These are phyloP conservation scores for Imleria badia DNA, from an alignment of 768 basidiomycete species.

Conservation along the genomic window DNA sequence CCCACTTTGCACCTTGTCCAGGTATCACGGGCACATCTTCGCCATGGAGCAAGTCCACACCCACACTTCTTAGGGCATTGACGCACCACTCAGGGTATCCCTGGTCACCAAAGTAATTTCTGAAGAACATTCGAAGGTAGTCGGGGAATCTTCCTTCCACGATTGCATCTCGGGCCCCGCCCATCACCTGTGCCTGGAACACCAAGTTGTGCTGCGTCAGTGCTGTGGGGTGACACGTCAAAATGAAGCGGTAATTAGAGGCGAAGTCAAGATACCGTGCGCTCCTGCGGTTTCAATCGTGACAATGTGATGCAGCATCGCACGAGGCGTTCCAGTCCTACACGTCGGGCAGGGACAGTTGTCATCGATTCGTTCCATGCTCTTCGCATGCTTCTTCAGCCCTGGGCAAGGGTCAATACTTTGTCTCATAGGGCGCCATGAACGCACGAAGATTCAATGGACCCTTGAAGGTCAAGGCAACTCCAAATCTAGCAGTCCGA, in stretches of 20 bases:
- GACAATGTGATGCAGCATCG: conserved; percentile 71
- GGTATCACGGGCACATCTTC: conserved; percentile 48
- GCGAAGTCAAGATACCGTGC: conserved; percentile 53
- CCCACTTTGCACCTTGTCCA: conserved; percentile 77
- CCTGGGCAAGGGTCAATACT: conserved; percentile 21
- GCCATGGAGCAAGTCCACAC: conserved; percentile 75
- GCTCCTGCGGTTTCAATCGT: conserved; percentile 85
- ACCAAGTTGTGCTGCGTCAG: conserved; percentile 81
- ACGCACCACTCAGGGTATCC: conserved; percentile 90
- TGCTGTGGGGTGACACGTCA: conserved; percentile 43
- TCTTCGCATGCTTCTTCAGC: conserved; percentile 66
- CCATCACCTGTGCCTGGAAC: conserved; percentile 88
- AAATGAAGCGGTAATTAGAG: conserved; percentile 20
- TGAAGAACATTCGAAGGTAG: conserved; percentile 76
- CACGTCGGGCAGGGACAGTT: conserved; percentile 89
- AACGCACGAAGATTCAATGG: conserved; percentile 75
- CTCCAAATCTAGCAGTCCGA: conserved; percentile 87
- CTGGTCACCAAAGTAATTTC: conserved; percentile 68
- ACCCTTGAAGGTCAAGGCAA: conserved; percentile 79
- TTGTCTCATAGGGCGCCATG: background rate
- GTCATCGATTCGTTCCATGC: conserved; percentile 71
- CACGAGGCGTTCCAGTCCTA: conserved; percentile 59
- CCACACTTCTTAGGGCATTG: conserved; percentile 77
- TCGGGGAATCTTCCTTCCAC: conserved; percentile 73
- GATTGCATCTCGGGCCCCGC: conserved; percentile 80